phyloP scores from a whole-genome alignment of 305 asterid species.

The Fraxinus latifolia region DNA sequence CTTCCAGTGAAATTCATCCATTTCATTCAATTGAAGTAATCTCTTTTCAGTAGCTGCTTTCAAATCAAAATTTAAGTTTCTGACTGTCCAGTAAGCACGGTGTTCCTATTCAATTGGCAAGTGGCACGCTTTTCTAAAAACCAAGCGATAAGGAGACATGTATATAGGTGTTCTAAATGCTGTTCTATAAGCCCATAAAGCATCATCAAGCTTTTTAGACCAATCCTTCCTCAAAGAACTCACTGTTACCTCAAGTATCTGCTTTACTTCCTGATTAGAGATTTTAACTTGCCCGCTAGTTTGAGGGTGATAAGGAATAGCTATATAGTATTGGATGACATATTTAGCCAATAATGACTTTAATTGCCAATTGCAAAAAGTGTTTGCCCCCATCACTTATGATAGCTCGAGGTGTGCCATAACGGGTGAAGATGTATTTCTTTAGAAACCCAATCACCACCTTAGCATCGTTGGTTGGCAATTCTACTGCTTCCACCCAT shows the following conservation, averaged over 20 bases:
- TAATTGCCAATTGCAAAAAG: neutral
- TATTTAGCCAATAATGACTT: too few species aligned
- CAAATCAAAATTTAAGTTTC: neutral
- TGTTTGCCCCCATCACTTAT: neutral
- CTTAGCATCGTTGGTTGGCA: neutral
- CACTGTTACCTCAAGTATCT: neutral
- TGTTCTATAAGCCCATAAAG: neutral
- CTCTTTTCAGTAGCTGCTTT: neutral
- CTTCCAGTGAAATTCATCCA: neutral
- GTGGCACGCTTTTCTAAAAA: neutral
- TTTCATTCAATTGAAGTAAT: neutral
- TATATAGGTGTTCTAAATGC: neutral
- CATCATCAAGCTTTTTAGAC: neutral
- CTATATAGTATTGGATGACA: neutral
- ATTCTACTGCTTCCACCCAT: neutral
- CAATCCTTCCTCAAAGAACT: neutral
- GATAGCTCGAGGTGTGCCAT: neutral
- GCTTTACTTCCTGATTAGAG: neutral
- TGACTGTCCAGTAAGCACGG: too few species aligned
- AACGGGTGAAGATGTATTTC: neutral
- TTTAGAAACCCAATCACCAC: neutral
- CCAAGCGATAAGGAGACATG: neutral
- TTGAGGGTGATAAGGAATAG: neutral
- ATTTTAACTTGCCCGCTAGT: neutral
- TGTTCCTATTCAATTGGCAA: neutral